Evolutionary conservation across 1,284 basidiomycete genomes (phyloP).

Genomic region (Thecaphora frezii): DNA sequence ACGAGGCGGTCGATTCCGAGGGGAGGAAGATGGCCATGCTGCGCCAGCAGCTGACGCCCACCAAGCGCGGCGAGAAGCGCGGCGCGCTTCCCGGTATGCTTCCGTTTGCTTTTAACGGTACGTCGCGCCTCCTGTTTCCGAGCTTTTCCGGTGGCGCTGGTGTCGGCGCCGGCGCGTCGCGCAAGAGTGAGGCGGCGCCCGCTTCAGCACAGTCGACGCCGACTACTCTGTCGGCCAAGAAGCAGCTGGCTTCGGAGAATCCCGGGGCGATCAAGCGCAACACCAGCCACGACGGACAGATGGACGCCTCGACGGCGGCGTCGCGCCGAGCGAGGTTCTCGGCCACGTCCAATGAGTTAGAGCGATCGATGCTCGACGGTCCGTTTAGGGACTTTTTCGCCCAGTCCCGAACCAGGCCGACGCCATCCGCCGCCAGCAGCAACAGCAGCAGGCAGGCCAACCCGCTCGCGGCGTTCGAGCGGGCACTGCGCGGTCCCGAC

Average conservation of each 20-base stretch:
- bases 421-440: too few relatives aligned
- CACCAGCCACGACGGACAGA: too few relatives aligned
- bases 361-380: too few relatives aligned
- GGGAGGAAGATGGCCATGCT: neutral
- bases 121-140: neutral
- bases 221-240: neutral
- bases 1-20: neutral
- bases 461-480: neutral
- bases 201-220: too few relatives aligned
- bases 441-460: neutral
- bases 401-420: too few relatives aligned
- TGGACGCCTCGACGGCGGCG: too few relatives aligned
- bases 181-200: too few relatives aligned
- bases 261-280: neutral
- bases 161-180: too few relatives aligned
- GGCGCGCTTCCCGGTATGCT: neutral
- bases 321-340: conserved; percentile 1
- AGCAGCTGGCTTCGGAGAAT: neutral
- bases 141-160: too few relatives aligned
- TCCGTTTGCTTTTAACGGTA: neutral
- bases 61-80: neutral
- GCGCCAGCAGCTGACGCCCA: neutral
- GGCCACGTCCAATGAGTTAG: too few relatives aligned
- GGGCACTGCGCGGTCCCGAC: neutral
- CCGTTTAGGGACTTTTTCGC: too few relatives aligned